Base-by-base conservation (phyloP, 1,284 basidiomycete genomes). In the Psilocybe mexicana region DNA sequence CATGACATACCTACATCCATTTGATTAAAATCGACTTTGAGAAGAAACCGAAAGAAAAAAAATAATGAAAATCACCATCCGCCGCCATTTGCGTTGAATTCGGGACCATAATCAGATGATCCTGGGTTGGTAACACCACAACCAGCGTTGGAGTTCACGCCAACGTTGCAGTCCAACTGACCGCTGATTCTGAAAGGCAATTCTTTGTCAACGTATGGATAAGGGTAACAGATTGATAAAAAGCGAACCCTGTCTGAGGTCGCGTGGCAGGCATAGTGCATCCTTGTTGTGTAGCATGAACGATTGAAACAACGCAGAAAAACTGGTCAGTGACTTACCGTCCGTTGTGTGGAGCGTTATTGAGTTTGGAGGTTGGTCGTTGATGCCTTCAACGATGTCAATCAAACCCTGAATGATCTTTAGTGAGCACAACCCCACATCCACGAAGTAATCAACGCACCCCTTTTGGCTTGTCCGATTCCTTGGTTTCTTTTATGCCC, bases 381-480 rank as follows among this genome's bases (percentile, higher is more conserved):
- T 88, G 30, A 88, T 81, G 14, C 83, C 87, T 69, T 90, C 88
- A 3, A 89, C 54, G 48, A 90, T 85, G 68, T 90, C 88, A 23
- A 88, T 77, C 66, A 89, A 81, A 0, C 85, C 85, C 83, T 83
- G 56, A 1, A 24, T n/a, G 1, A 43, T 11, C 6, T 43, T 26
- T 12, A 40, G 42, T 60, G 28, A 59, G 40, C 36, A 14, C n/a
- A 12, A 42, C 12, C 43, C 18, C 2, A n/a, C 42, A 38, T 24
- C 6, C 18, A 35, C 68, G 70, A 46, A 28, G 10, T 8, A 53
- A 30, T 6, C 24, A n/a, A 46, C 55, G 18, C 50, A 67, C 65
- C 26, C 61, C 62, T 2, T 59, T 57, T 8, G 64, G 65, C 59
- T 59, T 65, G 28, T 60, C 59, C 11, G 57, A 44, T 49, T 61